Conservation (phyloP, 345 rosid genomes). For the Bruguiera parviflora region DNA sequence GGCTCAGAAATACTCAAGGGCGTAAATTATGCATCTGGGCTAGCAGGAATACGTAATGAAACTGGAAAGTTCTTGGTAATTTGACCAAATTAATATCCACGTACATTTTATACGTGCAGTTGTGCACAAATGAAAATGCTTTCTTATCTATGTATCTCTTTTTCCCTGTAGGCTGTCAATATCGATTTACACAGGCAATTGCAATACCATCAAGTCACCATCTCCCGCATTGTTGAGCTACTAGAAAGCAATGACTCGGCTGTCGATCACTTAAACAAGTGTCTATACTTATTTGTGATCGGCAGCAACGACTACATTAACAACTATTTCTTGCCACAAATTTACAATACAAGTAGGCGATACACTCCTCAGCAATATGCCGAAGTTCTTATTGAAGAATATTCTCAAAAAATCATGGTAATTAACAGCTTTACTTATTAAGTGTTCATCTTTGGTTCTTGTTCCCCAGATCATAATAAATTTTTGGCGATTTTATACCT, state of each 20-base stretch:
- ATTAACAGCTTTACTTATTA: neutral
- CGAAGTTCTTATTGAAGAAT: slow-evolving; percentile 1
- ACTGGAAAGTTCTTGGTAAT: slow-evolving; percentile 14
- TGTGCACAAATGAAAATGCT: neutral
- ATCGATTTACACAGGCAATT: slow-evolving; percentile 8
- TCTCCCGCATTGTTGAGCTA: slow-evolving; percentile 9
- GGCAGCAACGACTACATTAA: slow-evolving; percentile 28
- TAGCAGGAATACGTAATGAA: slow-evolving; percentile 15
- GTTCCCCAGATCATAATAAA: neutral
- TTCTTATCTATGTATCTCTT: neutral
- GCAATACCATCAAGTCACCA: slow-evolving; percentile 8
- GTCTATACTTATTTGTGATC: slow-evolving; percentile 16
- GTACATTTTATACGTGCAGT: neutral
- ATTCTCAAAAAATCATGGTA: slow-evolving; percentile 11
- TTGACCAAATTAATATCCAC: neutral
- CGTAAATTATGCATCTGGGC: slow-evolving; percentile 21
- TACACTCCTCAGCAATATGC: slow-evolving; percentile 14
- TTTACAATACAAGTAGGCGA: slow-evolving; percentile 1
- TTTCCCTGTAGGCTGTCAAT: slow-evolving; percentile 9
- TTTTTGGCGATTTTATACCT: neutral
- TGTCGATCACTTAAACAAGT: neutral
- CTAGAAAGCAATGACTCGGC: slow-evolving; percentile 12
- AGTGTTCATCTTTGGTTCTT: neutral
- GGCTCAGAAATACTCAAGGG: slow-evolving; percentile 8
- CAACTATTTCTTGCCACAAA: slow-evolving; percentile 13